Conservation (phyloP, 2,329 filamentous ascomycete genomes). For the Botrytis galanthina region DNA sequence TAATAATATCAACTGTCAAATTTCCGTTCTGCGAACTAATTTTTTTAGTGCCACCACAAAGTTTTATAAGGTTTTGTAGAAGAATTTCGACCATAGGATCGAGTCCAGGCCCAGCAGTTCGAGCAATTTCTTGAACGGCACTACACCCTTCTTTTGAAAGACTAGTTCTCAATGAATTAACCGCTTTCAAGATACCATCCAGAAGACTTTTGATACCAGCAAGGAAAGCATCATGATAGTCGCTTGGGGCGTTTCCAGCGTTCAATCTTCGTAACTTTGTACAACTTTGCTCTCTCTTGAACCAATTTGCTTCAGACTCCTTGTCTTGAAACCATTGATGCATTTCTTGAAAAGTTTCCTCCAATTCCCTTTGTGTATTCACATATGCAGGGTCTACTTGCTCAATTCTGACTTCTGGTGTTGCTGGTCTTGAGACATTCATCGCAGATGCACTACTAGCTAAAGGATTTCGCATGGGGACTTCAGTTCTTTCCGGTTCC, state of each 20-base stretch:
- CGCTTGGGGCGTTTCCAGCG: slow-evolving; percentile 77
- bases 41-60: slow-evolving; percentile 87
- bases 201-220: slow-evolving; percentile 68
- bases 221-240: slow-evolving; percentile 72
- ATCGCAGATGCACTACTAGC: slow-evolving; percentile 52
- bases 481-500: slow-evolving; percentile 36
- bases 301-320: slow-evolving; percentile 90
- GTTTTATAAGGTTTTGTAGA: slow-evolving; percentile 84
- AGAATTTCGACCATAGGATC: slow-evolving; percentile 89
- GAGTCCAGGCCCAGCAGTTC: slow-evolving; percentile 70
- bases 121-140: slow-evolving; percentile 80
- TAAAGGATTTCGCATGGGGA: slow-evolving; percentile 47
- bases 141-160: slow-evolving; percentile 83
- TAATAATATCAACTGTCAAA: slow-evolving; percentile 73
- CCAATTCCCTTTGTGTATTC: slow-evolving; percentile 81
- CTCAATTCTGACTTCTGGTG: slow-evolving; percentile 66
- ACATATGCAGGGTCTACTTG: slow-evolving; percentile 78
- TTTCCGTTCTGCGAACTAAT: slow-evolving; percentile 86
- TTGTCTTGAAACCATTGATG: slow-evolving; percentile 76
- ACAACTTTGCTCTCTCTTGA: slow-evolving; percentile 78
- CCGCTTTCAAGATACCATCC: slow-evolving; percentile 84
- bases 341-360: slow-evolving; percentile 84
- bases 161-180: slow-evolving; percentile 82
- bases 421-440: slow-evolving; percentile 47
- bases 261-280: slow-evolving; percentile 73